phyloP scores from a whole-genome alignment of 257 asterid species.

The Mitragyna speciosa region DNA sequence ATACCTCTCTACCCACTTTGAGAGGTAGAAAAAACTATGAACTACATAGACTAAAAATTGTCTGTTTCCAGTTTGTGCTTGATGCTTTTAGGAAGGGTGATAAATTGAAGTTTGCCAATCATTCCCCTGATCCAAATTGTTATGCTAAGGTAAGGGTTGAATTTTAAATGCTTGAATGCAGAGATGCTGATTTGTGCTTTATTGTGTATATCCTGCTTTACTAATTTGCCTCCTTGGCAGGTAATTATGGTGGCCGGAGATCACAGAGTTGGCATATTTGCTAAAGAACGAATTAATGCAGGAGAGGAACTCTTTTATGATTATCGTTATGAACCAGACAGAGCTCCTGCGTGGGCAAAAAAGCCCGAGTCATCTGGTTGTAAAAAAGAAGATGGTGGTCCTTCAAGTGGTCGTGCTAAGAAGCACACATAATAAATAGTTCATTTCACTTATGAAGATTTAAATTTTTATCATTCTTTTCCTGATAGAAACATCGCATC shows the following conservation, averaged over 20 bases:
- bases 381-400: slow-evolving; percentile 33
- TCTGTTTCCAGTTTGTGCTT: slow-evolving; percentile 71
- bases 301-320: slow-evolving; percentile 93
- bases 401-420: slow-evolving; percentile 41
- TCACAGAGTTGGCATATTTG: slow-evolving; percentile 88
- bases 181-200: neutral
- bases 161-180: neutral
- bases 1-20: neutral
- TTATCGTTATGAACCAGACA: slow-evolving; percentile 75
- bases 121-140: slow-evolving; percentile 92
- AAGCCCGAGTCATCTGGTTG: slow-evolving; percentile 77
- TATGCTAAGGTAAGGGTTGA: slow-evolving; percentile 69
- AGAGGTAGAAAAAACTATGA: neutral
- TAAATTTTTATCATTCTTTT: slow-evolving; percentile 23
- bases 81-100: slow-evolving; percentile 92
- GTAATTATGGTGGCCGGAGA: slow-evolving; percentile 93
- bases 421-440: slow-evolving; percentile 34
- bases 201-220: neutral
- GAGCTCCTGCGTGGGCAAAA: slow-evolving; percentile 91
- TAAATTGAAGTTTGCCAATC: slow-evolving; percentile 89
- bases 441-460: slow-evolving; percentile 14
- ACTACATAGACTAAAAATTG: neutral
- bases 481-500: slow-evolving; percentile 20
- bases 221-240: slow-evolving; percentile 40
- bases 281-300: slow-evolving; percentile 71